Evolutionary conservation across 495 filamentous ascomycete species (phyloP), one percentile per base, ranked within the genome.

Genomic region (Chaetomium fimeti): DNA sequence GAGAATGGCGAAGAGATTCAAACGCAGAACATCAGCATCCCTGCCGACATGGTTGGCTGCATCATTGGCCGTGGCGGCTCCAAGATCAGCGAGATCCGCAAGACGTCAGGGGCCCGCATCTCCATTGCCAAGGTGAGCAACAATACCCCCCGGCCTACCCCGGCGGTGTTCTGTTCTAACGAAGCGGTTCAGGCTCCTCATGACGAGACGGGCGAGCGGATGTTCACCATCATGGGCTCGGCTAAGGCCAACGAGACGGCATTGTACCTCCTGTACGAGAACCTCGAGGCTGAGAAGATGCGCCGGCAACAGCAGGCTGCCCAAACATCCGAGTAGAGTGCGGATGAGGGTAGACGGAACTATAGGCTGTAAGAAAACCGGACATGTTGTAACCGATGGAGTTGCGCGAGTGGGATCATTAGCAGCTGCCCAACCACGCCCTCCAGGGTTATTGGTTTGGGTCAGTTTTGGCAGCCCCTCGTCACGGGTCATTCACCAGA

Each of bases 211-310:
- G 94, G 94, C 59, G 94, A 98, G 84, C 87, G 94, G 71, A 98
- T 98, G 94, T 98, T 98, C 81, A 98, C 94, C 66, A 97, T 98
- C 74, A 97, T 95, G 84, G 94, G 94, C 64, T 95, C 90, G 62
- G 87, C 88, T 27, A 85, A 85, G 76, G 90, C 90, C 65, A 98
- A 98, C 71, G 94, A 98, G 80, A 92, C 92, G 68, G 94, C 94
- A 18, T 83, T 98, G 11, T 98, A 93, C 75, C 86, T 98, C 42
- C 84, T 98, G 56, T 98, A 98, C 79, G 94, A 98, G 83, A 98
- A 98, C 77, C 86, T 98, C 38, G 94, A 98, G 78, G 94, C 92
- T 20, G 94, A 98, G 83, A 98, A 98, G 83, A 91, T 91, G 85
- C 91, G 93, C 64, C 90, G 95, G 72, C 91, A 89, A 79, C 89